A percentile compares a stretch with the other conserved stretches of the same genome.
Conservation (phyloP, 768 basidiomycete species). For the Pholiota microspora region DNA sequence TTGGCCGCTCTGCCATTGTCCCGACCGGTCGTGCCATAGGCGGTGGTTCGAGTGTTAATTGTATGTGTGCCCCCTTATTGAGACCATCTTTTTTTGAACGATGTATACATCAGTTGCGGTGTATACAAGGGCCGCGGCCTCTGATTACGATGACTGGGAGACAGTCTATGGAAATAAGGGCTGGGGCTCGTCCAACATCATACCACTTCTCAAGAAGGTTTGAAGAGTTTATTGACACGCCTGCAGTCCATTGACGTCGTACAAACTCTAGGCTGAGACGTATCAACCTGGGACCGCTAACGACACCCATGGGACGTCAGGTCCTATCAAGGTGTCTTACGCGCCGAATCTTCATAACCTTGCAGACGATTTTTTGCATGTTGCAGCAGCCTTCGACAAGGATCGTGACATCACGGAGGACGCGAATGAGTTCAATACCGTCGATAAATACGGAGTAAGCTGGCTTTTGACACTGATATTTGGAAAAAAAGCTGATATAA, state of each 20-base stretch:
- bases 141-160: slow-evolving; percentile 69
- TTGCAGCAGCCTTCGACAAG: slow-evolving; percentile 47
- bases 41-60: slow-evolving; percentile 64
- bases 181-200: slow-evolving; percentile 56
- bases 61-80: slow-evolving; percentile 24
- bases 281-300: slow-evolving; percentile 27
- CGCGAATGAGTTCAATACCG: slow-evolving; percentile 36
- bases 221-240: background rate
- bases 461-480: background rate
- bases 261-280: slow-evolving; percentile 36
- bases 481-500: background rate
- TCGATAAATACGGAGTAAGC: slow-evolving; percentile 1
- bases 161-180: slow-evolving; percentile 48
- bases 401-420: slow-evolving; percentile 43
- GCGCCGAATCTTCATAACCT: slow-evolving; percentile 37
- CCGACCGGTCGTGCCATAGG: slow-evolving; percentile 52
- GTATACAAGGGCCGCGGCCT: slow-evolving; percentile 59
- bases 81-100: background rate
- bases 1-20: slow-evolving; percentile 44
- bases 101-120: slow-evolving; percentile 35
- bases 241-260: background rate
- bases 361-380: slow-evolving; percentile 44
- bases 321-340: slow-evolving; percentile 50
- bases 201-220: slow-evolving; percentile 61
- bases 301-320: slow-evolving; percentile 45